A percentile compares a stretch with the other conserved stretches of the same genome.
Conservation (phyloP, 208 protist species). For the Novymonas esmeraldas region DNA sequence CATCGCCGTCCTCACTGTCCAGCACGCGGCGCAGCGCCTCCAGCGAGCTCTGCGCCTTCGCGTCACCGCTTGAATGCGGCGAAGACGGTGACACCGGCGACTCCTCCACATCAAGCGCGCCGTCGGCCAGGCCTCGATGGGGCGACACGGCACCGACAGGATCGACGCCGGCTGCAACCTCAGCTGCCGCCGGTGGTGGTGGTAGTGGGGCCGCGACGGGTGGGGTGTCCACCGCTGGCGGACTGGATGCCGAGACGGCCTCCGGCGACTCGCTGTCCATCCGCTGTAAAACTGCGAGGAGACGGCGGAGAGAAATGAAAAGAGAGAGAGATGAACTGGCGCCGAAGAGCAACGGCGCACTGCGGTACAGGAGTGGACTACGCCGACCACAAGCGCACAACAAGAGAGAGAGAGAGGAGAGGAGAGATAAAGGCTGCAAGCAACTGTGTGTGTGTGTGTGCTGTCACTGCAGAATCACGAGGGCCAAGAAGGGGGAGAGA, state of each 20-base stretch:
- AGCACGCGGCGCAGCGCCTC: constrained; percentile 25
- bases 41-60: constrained; percentile 12
- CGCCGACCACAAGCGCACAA: constrained; percentile 67
- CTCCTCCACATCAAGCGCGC: background rate
- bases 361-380: too few relatives aligned
- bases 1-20: constrained; percentile 10
- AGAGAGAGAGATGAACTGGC: background rate
- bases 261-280: background rate
- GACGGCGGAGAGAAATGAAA: background rate
- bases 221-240: background rate
- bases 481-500: background rate
- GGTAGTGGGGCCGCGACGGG: background rate
- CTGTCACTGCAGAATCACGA: too few relatives aligned
- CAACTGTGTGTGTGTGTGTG: too few relatives aligned
- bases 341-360: too few relatives aligned
- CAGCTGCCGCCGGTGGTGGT: background rate
- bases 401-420: background rate
- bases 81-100: background rate
- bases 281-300: background rate
- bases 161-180: too few relatives aligned
- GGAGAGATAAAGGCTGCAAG: background rate
- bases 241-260: background rate
- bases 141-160: too few relatives aligned
- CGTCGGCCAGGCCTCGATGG: constrained; percentile 1
- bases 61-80: background rate